Conservation (phyloP, 257 asterid species). For the Scutellaria barbata region DNA sequence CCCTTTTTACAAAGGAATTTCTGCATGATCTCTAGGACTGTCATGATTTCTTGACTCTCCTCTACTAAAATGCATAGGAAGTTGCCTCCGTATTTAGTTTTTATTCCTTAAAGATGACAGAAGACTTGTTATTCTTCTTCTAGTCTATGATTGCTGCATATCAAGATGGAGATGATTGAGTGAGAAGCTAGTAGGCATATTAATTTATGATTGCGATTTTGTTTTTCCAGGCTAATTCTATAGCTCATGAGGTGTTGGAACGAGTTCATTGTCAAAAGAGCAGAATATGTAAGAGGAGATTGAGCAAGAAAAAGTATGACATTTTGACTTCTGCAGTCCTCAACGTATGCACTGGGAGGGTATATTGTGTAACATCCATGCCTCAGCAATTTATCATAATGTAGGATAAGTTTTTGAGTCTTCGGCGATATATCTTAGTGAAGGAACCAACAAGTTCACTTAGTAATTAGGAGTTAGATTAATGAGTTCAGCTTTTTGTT, state of each 20-base stretch:
- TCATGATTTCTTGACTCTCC: background rate
- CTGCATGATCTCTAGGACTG: constrained; percentile 12
- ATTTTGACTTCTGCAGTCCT: constrained; percentile 22
- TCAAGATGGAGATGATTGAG: constrained; percentile 11
- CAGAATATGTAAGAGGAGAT: background rate
- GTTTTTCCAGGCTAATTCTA: constrained; percentile 18
- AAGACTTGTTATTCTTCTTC: constrained; percentile 2
- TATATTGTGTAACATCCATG: background rate
- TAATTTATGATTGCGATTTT: constrained; percentile 1
- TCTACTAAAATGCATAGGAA: background rate
- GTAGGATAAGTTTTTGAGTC: constrained; percentile 12
- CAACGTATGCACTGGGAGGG: background rate
- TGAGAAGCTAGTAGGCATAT: constrained; percentile 8
- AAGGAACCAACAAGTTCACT: constrained; percentile 6
- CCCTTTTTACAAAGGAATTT: background rate
- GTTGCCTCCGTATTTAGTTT: background rate
- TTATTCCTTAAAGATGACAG: constrained; percentile 11
- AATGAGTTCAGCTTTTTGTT: background rate
- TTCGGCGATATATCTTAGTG: constrained; percentile 18
- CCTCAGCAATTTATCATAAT: background rate
- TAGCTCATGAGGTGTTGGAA: constrained; percentile 10
- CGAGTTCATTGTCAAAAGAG: constrained; percentile 9
- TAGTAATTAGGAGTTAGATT: background rate
- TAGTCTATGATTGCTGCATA: background rate
- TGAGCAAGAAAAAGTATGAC: constrained; percentile 1